phyloP scores from a whole-genome alignment of 2,329 filamentous ascomycete species.

The Penicillium sp. region DNA sequence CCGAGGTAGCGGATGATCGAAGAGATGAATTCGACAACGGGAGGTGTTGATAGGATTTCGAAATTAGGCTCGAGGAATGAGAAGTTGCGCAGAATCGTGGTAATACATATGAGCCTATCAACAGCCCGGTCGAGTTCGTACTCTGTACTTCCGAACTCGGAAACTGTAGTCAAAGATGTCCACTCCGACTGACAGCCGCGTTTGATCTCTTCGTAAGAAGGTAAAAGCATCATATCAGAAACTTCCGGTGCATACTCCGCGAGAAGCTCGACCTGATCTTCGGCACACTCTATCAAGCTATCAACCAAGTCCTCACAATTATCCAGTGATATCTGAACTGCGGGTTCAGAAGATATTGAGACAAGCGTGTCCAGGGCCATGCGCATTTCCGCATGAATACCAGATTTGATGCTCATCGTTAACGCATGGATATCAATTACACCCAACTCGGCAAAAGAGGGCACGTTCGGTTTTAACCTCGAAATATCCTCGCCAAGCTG shows the following conservation, averaged over 20 bases:
- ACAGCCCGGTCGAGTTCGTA: conserved; percentile 87
- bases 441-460: conserved; percentile 76
- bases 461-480: conserved; percentile 73
- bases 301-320: conserved; percentile 89
- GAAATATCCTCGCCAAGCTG: conserved; percentile 71
- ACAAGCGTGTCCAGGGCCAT: conserved; percentile 84
- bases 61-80: conserved; percentile 87
- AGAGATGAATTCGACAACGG: conserved; percentile 82
- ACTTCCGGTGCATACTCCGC: conserved; percentile 83
- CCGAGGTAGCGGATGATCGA: conserved; percentile 84
- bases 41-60: conserved; percentile 71
- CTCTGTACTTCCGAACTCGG: conserved; percentile 73
- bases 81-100: conserved; percentile 88
- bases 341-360: conserved; percentile 68
- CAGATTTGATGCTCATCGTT: conserved; percentile 86
- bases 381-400: conserved; percentile 86
- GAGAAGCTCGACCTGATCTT: conserved; percentile 84
- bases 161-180: conserved; percentile 71
- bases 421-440: conserved; percentile 89
- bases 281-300: conserved; percentile 84
- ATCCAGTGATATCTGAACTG: conserved; percentile 69
- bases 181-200: conserved; percentile 78
- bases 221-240: conserved; percentile 82
- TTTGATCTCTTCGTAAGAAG: conserved; percentile 84
- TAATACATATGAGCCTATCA: conserved; percentile 86